Base-by-base conservation (phyloP, 768 basidiomycete genomes). In the Mrakia blollopis region DNA sequence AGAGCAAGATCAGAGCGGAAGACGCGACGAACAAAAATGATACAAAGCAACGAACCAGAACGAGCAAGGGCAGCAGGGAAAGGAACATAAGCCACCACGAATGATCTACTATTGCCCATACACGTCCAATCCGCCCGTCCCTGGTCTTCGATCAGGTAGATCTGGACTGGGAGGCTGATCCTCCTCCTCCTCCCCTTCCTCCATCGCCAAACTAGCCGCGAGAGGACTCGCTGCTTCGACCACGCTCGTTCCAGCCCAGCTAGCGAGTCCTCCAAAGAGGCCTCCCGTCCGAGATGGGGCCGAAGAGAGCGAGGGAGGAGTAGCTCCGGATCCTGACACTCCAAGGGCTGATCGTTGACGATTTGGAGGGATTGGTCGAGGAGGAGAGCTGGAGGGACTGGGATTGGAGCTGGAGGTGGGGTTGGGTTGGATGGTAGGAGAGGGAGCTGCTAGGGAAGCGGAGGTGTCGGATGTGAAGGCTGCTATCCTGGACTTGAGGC, bases 391-490 rank as follows among this genome's bases (percentile, higher is more conserved):
- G 30, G 47, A n/a, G 21, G 44, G 44, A 23, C 11, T n/a, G 16
- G 39, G 30, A 39, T 25, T 39, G 23, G 32, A 35, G 37, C 0
- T 23, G 65, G 65, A 14, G 35, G 65, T 35, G 23, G 65, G 2
- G n/a, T 35, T 11, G 16, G 39, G 2, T n/a, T 35, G 23, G n/a
- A 73, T 37, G 23, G 72, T 28, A 13, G 62, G 50, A 32, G 73
- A 47, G 25, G 73, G 21, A 21, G 73, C 10, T 6, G 73, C 37
- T 39, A 61, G 37, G 9, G 72, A 73, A 7, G 72, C 37, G 25
- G 70, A 50, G 47, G 70, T 72, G 23, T 41, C 52, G 7, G 54
- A 57, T 8, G 72, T 73, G 35, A 73, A 73, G 37, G 72, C 70
- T n/a, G 47, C 47, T 10, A 72, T 72, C 14, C 70, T 21, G 10